phyloP scores from a whole-genome alignment of 441 rosid species.

The Adansonia madagascariensis region DNA sequence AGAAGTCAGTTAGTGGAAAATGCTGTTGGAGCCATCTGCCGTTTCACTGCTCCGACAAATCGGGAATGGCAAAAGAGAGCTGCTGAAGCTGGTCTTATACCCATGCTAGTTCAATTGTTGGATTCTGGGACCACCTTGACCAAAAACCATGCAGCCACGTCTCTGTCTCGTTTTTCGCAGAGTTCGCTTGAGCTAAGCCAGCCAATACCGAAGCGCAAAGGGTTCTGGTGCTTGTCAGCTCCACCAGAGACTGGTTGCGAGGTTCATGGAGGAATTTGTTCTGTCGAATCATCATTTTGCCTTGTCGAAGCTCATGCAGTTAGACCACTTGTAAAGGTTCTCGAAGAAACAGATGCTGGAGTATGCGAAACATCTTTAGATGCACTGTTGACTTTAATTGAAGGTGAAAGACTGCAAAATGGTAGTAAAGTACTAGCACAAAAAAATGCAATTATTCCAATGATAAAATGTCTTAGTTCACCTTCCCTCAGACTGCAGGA shows the following conservation, averaged over 20 bases:
- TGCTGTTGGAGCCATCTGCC: slow-evolving; percentile 53
- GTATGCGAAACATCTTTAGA: slow-evolving; percentile 60
- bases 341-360: slow-evolving; percentile 51
- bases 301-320: slow-evolving; percentile 65
- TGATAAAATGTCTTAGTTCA: slow-evolving; percentile 56
- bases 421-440: slow-evolving; percentile 64
- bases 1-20: slow-evolving; percentile 47
- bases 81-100: slow-evolving; percentile 60
- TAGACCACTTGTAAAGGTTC: slow-evolving; percentile 52
- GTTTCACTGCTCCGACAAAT: slow-evolving; percentile 45
- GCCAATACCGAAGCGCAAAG: slow-evolving; percentile 41
- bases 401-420: slow-evolving; percentile 51
- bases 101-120: slow-evolving; percentile 50
- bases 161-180: slow-evolving; percentile 52
- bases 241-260: slow-evolving; percentile 47
- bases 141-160: slow-evolving; percentile 51
- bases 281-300: slow-evolving; percentile 61
- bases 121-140: slow-evolving; percentile 49
- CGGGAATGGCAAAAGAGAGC: slow-evolving; percentile 56
- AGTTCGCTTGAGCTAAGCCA: slow-evolving; percentile 49
- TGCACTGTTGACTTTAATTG: slow-evolving; percentile 60
- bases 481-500: slow-evolving; percentile 54
- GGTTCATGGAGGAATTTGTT: slow-evolving; percentile 60
- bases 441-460: slow-evolving; percentile 52
- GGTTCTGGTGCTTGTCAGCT: slow-evolving; percentile 58